A percentile compares a stretch with the other conserved stretches of the same genome.
These are phyloP conservation scores for Pleurotus sapidus DNA, from an alignment of 768 basidiomycete genomes.

Conservation along the genomic window DNA sequence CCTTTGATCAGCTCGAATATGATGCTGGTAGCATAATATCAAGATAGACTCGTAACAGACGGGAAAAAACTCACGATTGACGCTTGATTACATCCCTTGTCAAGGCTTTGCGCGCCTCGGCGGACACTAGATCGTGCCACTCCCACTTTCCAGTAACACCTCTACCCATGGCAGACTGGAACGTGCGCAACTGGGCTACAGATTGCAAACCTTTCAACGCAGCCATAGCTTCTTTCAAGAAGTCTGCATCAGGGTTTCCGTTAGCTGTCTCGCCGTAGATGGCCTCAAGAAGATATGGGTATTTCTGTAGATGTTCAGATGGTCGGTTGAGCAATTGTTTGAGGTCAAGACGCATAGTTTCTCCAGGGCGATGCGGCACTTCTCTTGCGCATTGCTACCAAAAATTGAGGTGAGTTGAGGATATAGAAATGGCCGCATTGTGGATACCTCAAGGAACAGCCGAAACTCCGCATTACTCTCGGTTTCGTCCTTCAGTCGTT, in stretches of 20 bases:
- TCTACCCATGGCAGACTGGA: conserved; percentile 86
- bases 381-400: conserved; percentile 41
- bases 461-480: conserved; percentile 80
- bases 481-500: conserved; percentile 81
- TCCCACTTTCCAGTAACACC: conserved; percentile 81
- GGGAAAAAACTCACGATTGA: conserved; percentile 61
- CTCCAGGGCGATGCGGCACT: conserved; percentile 35
- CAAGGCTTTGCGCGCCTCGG: conserved; percentile 58
- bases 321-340: conserved; percentile 80
- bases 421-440: no score
- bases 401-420: no score
- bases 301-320: conserved; percentile 79
- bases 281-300: conserved; percentile 82
- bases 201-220: conserved; percentile 82
- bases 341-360: conserved; percentile 51
- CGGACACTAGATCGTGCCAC: conserved; percentile 84
- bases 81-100: conserved; percentile 77
- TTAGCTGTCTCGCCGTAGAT: conserved; percentile 79
- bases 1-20: conserved; percentile 95
- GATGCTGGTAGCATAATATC: conserved; percentile 45
- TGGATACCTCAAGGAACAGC: conserved; percentile 86
- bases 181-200: conserved; percentile 81
- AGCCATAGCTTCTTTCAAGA: conserved; percentile 77
- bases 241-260: conserved; percentile 82
- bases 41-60: neutral